A percentile compares a stretch with the other conserved stretches of the same genome.
Evolutionary conservation across 805 yeast genomes (phyloP).

Genomic region (Tetrapisispora arboricola): DNA sequence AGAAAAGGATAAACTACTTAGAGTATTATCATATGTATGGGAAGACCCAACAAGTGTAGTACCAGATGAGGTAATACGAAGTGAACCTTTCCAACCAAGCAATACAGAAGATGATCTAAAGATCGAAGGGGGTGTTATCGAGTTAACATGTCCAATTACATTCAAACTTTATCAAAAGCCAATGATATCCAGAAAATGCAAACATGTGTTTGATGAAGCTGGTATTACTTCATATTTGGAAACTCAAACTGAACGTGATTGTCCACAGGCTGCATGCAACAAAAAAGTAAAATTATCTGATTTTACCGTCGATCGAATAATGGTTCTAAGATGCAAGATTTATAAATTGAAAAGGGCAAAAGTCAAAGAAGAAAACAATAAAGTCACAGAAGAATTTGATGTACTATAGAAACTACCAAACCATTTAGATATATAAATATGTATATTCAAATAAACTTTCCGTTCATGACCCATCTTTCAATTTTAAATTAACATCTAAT

Average conservation of each 20-base stretch:
- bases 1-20: conserved; percentile 19
- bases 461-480: too few relatives aligned
- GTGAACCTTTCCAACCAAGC: conserved; percentile 14
- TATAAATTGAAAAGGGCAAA: conserved; percentile 4
- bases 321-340: conserved; percentile 44
- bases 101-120: conserved; percentile 45
- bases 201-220: conserved; percentile 49
- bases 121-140: conserved; percentile 62
- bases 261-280: conserved; percentile 56
- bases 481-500: too few relatives aligned
- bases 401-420: not conserved
- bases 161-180: conserved; percentile 43
- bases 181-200: conserved; percentile 43
- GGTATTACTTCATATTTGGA: conserved; percentile 33
- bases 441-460: too few relatives aligned
- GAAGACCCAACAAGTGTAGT: conserved; percentile 35
- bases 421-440: too few relatives aligned
- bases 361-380: conserved; percentile 3
- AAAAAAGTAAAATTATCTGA: conserved; percentile 29
- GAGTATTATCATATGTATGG: conserved; percentile 34
- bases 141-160: conserved; percentile 59
- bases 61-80: conserved; percentile 40
- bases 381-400: not conserved
- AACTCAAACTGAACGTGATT: conserved; percentile 23
- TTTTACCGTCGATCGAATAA: conserved; percentile 39